Evolutionary conservation across 176 grass and related monocot genomes (phyloP).

Genomic region (Metroxylon sagu): DNA sequence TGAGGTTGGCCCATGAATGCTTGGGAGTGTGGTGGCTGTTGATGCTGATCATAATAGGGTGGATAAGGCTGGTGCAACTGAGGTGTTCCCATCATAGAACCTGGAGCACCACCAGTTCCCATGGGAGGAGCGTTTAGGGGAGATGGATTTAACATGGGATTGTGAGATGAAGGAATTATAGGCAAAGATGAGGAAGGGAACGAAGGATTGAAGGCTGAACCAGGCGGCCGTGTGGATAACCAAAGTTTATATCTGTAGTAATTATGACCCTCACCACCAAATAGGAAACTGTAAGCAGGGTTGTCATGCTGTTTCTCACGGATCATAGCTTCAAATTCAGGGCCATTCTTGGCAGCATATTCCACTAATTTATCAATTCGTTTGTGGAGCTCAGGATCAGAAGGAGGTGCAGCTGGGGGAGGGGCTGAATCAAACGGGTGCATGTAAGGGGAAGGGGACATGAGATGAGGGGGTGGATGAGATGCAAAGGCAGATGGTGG

Average conservation of each 20-base stretch:
- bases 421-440: slow-evolving; percentile 47
- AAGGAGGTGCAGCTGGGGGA: slow-evolving; percentile 42
- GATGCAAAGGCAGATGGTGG: slow-evolving; percentile 18
- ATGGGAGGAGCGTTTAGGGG: slow-evolving; percentile 27
- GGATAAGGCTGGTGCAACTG: slow-evolving; percentile 60
- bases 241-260: slow-evolving; percentile 95
- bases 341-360: slow-evolving; percentile 88
- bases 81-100: slow-evolving; percentile 29
- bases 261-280: slow-evolving; percentile 87
- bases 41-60: slow-evolving; percentile 64
- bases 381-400: slow-evolving; percentile 87
- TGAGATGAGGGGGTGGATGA: slow-evolving; percentile 29
- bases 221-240: slow-evolving; percentile 28
- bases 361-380: slow-evolving; percentile 95
- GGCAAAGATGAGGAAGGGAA: slow-evolving; percentile 40
- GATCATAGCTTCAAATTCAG: slow-evolving; percentile 82
- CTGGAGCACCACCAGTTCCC: slow-evolving; percentile 23
- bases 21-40: slow-evolving; percentile 25
- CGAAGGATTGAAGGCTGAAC: slow-evolving; percentile 27
- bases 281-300: slow-evolving; percentile 87
- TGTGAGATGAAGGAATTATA: slow-evolving; percentile 29
- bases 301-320: slow-evolving; percentile 97
- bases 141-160: slow-evolving; percentile 20
- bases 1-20: slow-evolving; percentile 37
- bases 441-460: slow-evolving; percentile 37